Evolutionary conservation across 2,329 filamentous ascomycete species (phyloP), one percentile per base, ranked within the genome.

Genomic region (Clonostachys solani): DNA sequence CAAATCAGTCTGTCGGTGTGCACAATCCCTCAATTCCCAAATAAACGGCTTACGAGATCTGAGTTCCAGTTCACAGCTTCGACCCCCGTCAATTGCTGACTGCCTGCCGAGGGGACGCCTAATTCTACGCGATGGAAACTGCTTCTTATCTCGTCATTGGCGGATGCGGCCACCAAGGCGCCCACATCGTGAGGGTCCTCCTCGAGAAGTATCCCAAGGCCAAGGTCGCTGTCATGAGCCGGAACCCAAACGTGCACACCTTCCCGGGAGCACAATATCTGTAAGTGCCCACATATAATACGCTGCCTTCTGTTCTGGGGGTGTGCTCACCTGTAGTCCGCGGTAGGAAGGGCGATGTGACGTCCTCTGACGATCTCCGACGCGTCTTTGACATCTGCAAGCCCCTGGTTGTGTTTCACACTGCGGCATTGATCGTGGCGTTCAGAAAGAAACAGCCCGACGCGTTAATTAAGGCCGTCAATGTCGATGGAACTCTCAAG

Each of bases 381-480:
- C 71, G 75, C 36, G 69, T 89, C 41, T 83, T 97, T 57, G 66
- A 75, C 33, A 73, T 81, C 52, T 75, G 84, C 47, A 80, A 78
- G 57, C 92, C 92, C 17, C 84, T 91, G 60, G 81, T 95, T 13
- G 89, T 99, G 45, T 86, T 97, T 59, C 92, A 99, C 68, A 95
- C 92, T 3, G 94, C 92, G 16, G 89, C 85, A 35, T 87, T 88
- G 37, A 67, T 75, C 23, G 75, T 72, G 49, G 77, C 80, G 61
- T 71, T 78, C 68, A 65, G 65, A 59, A 59, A 74, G 63, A 68
- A 71, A 59, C 67, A 78, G 60, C 74, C 84, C 53, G 76, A 79
- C 17, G 68, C 89, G 35, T 86, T 94, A 63, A 81, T 81, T 58
- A 85, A 84, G 64, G 23, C 23, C 23, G 87, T 97, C 62, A 99